Evolutionary conservation across 768 basidiomycete genomes (phyloP).

Genomic region (Floccularia luteovirens): DNA sequence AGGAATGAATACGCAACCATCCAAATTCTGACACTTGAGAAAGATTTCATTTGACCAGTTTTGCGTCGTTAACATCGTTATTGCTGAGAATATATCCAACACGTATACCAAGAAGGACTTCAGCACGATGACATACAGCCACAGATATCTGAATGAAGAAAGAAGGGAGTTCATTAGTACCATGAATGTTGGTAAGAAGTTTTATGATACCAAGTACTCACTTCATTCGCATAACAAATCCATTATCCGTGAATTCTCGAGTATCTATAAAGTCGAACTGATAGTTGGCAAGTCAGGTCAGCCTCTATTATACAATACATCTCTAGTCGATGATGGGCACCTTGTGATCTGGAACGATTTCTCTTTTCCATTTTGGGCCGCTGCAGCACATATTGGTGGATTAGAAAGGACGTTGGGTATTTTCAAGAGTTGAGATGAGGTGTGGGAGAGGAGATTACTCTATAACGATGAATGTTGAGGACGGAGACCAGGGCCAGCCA

Average conservation of each 20-base stretch:
- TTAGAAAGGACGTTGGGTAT: slow-evolving; percentile 12
- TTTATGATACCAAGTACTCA: slow-evolving; percentile 27
- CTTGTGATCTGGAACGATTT: slow-evolving; percentile 97
- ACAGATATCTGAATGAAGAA: slow-evolving; percentile 76
- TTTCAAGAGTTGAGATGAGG: slow-evolving; percentile 14
- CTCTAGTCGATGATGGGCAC: slow-evolving; percentile 30
- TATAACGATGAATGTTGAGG: too few relatives aligned
- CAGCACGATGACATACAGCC: slow-evolving; percentile 88
- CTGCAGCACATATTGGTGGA: slow-evolving; percentile 51
- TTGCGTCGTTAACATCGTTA: slow-evolving; percentile 90
- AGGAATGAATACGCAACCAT: slow-evolving; percentile 78
- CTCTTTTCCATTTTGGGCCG: slow-evolving; percentile 91
- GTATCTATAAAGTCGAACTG: slow-evolving; percentile 98
- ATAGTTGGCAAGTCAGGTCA: slow-evolving; percentile 12
- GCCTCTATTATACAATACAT: slow-evolving; percentile 7
- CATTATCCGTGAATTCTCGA: slow-evolving; percentile 84
- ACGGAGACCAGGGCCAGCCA: slow-evolving; percentile 37
- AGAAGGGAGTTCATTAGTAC: too few relatives aligned
- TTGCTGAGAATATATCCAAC: slow-evolving; percentile 95
- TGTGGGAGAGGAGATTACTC: slow-evolving; percentile 7
- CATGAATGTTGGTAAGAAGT: neutral
- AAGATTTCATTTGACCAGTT: slow-evolving; percentile 93
- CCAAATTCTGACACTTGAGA: slow-evolving; percentile 52
- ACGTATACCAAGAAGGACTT: slow-evolving; percentile 96
- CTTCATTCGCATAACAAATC: slow-evolving; percentile 84